These are phyloP conservation scores for Biscogniauxia mediterranea DNA, from an alignment of 2,329 filamentous ascomycete species.

Conservation along the genomic window DNA sequence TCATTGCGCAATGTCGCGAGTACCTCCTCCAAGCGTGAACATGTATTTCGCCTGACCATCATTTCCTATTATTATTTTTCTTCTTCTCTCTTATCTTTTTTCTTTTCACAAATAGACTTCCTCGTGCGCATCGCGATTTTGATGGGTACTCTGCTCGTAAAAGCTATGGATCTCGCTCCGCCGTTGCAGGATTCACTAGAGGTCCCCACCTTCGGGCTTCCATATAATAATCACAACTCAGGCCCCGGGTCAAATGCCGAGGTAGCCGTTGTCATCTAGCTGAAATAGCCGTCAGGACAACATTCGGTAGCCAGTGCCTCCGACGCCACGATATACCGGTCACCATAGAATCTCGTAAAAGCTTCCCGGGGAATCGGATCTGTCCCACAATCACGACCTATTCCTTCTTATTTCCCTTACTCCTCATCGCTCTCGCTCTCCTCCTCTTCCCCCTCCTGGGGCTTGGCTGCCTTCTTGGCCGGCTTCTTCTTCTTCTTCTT, in stretches of 20 bases:
- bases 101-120: not conserved
- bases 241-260: not conserved
- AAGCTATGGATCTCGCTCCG: not conserved
- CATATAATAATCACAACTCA: not conserved
- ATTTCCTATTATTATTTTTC: not conserved
- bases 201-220: not conserved
- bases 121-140: not conserved
- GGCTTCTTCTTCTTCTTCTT: constrained; percentile 79
- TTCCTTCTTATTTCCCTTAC: constrained; percentile 15
- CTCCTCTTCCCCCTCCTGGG: constrained; percentile 20
- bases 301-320: not conserved
- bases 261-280: not conserved
- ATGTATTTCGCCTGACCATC: not conserved
- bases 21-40: not conserved
- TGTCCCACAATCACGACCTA: not conserved
- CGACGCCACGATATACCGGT: not conserved
- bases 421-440: constrained; percentile 24
- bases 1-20: not conserved
- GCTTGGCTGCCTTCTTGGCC: constrained; percentile 50
- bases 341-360: constrained; percentile 7
- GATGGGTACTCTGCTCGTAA: not conserved
- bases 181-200: not conserved
- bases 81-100: not conserved
- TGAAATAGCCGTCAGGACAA: not conserved
- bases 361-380: constrained; percentile 6